Base-by-base conservation (phyloP, 225 moss, liverwort and hornwort species). In the Bryum argenteum region DNA sequence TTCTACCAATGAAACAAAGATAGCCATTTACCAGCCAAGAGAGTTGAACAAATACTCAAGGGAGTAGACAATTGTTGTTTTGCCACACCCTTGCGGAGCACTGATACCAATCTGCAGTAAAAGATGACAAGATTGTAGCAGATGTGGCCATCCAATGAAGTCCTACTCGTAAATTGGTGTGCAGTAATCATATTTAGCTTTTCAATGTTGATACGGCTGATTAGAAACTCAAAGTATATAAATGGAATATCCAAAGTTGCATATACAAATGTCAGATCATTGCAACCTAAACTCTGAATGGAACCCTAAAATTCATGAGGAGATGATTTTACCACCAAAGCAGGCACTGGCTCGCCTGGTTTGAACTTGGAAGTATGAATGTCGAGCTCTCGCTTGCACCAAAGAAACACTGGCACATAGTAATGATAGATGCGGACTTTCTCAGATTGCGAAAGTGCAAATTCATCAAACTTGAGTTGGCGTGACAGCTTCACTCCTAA, bases 41-140 rank as follows among this genome's bases (percentile, higher is more conserved):
- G 84, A 82, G 61, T 90, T 90, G 71, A 96, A 88, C 20, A 91
- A 84, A 66, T 84, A 91, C 60, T 86, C 85, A 24, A 91, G 81
- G 21, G 93, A 89, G 73, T 90, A 89, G 20, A 91, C 96, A 14
- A 90, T 84, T 17, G 91, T 91, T 21, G 91, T 93, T 80, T 96
- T 91, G 14, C 93, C 93, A 63, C 96, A 93, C 23, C 96, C 91
- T 75, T 89, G 91, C 2, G 89, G 91, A 66, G 91, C 96, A 75
- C 87, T 91, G 13, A 96, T 88, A 51, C 96, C 93, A 48, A 96
- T 88, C 91, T 96, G 48, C 48, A 33, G 7, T 33, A 33, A 33
- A 33, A 33, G 33, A 33, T 5, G 5, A 33, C 33, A 33, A 33
- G 33, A 26, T 26, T 26, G 26, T 26, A 26, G 26, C 26, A 26